These are phyloP conservation scores for Cicer judaicum DNA, from an alignment of 306 rosid species.

Conservation along the genomic window DNA sequence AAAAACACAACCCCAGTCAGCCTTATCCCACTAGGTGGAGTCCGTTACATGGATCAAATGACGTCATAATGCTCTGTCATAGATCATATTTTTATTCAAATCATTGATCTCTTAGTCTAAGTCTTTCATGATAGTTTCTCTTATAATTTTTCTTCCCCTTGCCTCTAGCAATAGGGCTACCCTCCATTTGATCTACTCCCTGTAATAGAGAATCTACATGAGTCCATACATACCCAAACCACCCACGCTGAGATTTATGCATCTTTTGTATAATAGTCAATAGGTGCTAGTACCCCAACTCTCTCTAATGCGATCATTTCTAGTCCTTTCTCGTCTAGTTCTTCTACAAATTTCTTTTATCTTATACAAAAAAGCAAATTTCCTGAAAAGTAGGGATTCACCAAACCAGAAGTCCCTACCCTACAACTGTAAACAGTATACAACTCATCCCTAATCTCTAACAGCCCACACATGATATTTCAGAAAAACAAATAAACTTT, in stretches of 20 bases:
- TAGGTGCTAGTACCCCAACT: neutral
- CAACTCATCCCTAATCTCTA: conserved; percentile 1
- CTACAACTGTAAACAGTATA: neutral
- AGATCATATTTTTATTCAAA: neutral
- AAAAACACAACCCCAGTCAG: neutral
- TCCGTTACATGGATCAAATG: neutral
- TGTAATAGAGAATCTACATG: neutral
- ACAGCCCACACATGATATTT: neutral
- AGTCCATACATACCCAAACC: neutral
- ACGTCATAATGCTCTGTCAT: neutral
- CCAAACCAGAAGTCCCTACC: neutral
- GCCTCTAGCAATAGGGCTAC: neutral
- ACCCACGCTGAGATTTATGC: neutral
- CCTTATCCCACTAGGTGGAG: neutral
- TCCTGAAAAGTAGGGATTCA: neutral
- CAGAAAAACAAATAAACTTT: neutral
- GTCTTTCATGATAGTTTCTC: neutral
- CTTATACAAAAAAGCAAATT: neutral
- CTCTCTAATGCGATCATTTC: neutral
- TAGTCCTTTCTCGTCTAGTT: neutral
- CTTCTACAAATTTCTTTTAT: neutral
- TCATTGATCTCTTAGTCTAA: neutral
- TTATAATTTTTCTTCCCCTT: neutral
- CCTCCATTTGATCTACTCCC: neutral
- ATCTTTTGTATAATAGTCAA: neutral